Percentiles rank a stretch among this genome's conserved stretches.
Evolutionary conservation across 2,329 filamentous ascomycete species (phyloP).

Genomic region (Hypomyces rosellus): DNA sequence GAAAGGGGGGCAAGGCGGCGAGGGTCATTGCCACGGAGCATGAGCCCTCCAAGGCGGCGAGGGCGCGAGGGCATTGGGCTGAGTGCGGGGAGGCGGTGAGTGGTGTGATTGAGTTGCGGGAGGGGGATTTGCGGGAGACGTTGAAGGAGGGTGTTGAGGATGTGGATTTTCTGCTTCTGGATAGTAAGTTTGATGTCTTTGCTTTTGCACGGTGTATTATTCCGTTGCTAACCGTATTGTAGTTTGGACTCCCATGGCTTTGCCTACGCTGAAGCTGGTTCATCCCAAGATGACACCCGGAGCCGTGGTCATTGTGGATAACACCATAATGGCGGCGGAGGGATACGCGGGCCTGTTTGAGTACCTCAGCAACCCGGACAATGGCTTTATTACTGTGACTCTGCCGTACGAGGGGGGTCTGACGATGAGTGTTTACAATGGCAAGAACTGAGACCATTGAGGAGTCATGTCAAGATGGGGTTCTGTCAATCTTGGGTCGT

Average conservation of each 20-base stretch:
- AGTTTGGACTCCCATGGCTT: slow-evolving; percentile 52
- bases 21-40: slow-evolving; percentile 55
- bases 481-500: too few relatives aligned
- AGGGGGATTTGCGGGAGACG: slow-evolving; percentile 53
- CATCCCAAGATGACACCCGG: slow-evolving; percentile 40
- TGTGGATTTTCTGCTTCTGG: slow-evolving; percentile 54
- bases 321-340: slow-evolving; percentile 32
- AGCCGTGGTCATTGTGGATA: slow-evolving; percentile 45
- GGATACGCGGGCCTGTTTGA: slow-evolving; percentile 43
- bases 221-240: background rate
- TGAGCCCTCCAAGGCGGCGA: slow-evolving; percentile 46
- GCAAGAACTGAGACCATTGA: too few relatives aligned
- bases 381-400: slow-evolving; percentile 40
- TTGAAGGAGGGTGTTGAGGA: slow-evolving; percentile 32
- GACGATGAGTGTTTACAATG: slow-evolving; percentile 20
- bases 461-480: too few relatives aligned
- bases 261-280: slow-evolving; percentile 46
- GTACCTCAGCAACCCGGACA: slow-evolving; percentile 38
- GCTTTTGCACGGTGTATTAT: slow-evolving; percentile 10
- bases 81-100: slow-evolving; percentile 44
- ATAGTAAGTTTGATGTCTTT: slow-evolving; percentile 44
- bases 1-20: slow-evolving; percentile 15
- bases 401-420: slow-evolving; percentile 27
- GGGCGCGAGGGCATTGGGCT: slow-evolving; percentile 49
- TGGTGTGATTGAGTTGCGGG: slow-evolving; percentile 48